phyloP scores from a whole-genome alignment of 1,284 basidiomycete species.

The Vanrija sp. region DNA sequence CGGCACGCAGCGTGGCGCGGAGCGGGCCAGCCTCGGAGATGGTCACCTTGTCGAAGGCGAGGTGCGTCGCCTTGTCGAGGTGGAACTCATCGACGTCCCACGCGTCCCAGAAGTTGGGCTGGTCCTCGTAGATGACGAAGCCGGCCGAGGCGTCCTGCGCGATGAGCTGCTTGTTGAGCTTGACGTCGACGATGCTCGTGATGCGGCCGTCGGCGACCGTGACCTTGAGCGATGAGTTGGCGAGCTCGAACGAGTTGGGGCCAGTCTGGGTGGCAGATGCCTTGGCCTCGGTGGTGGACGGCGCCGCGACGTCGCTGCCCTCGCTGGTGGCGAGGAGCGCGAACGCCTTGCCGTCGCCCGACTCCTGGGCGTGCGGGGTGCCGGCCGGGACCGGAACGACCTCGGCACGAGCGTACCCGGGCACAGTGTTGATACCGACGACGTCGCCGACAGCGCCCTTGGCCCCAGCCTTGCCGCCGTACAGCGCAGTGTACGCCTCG shows the following conservation, averaged over 20 bases:
- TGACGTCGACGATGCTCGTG: constrained; percentile 68
- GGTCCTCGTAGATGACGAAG: constrained; percentile 75
- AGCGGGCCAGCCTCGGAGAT: constrained; percentile 74
- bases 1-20: constrained; percentile 64
- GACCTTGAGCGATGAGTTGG: constrained; percentile 38
- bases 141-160: constrained; percentile 67
- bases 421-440: constrained; percentile 20
- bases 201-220: constrained; percentile 73
- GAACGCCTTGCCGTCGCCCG: background rate
- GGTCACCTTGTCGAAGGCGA: constrained; percentile 66
- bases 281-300: background rate
- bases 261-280: no score
- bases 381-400: constrained; percentile 9
- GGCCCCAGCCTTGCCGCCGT: constrained; percentile 33
- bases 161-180: constrained; percentile 70
- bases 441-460: background rate
- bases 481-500: constrained; percentile 66
- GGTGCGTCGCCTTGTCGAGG: constrained; percentile 66
- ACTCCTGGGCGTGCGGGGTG: background rate
- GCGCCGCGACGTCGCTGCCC: background rate
- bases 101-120: constrained; percentile 50
- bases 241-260: background rate
- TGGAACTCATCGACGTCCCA: constrained; percentile 88
- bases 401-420: constrained; percentile 11
- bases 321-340: background rate